Evolutionary conservation across 2,329 filamentous ascomycete genomes (phyloP).

Genomic region (Pyrenochaeta sp.): DNA sequence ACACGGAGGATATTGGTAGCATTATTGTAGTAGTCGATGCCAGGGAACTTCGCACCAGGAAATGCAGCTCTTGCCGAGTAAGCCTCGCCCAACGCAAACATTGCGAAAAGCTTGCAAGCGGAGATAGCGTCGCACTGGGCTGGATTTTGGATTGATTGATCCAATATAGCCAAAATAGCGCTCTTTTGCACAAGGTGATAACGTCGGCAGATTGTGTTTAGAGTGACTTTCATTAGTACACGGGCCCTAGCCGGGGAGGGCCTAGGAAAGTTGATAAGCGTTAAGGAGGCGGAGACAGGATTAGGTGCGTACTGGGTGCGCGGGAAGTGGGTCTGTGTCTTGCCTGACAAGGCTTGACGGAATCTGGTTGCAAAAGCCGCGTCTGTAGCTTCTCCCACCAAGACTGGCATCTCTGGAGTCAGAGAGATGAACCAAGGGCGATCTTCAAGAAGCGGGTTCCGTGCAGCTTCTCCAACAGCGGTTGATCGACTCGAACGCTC

Average conservation of each 20-base stretch:
- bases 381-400: conserved; percentile 48
- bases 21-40: conserved; percentile 53
- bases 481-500: no score
- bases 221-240: conserved; percentile 51
- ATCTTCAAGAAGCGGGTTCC: conserved; percentile 46
- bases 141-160: conserved; percentile 48
- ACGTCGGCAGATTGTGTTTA: conserved; percentile 51
- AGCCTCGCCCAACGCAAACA: conserved; percentile 58
- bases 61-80: conserved; percentile 52
- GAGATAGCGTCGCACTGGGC: conserved; percentile 43
- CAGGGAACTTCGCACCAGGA: conserved; percentile 50
- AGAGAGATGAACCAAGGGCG: conserved; percentile 47
- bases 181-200: conserved; percentile 55
- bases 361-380: conserved; percentile 49
- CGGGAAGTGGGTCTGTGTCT: conserved; percentile 39
- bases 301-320: conserved; percentile 44
- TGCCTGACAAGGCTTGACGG: conserved; percentile 39
- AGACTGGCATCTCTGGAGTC: conserved; percentile 41
- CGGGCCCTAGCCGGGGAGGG: conserved; percentile 50
- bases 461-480: conserved; percentile 32
- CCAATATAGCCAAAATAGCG: conserved; percentile 47
- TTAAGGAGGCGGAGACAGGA: conserved; percentile 27
- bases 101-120: conserved; percentile 53
- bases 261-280: conserved; percentile 47
- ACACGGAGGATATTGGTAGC: conserved; percentile 51